A percentile compares a stretch with the other conserved stretches of the same genome.
Evolutionary conservation across 768 basidiomycete species (phyloP).

Genomic region (Lactifluus piperatus): DNA sequence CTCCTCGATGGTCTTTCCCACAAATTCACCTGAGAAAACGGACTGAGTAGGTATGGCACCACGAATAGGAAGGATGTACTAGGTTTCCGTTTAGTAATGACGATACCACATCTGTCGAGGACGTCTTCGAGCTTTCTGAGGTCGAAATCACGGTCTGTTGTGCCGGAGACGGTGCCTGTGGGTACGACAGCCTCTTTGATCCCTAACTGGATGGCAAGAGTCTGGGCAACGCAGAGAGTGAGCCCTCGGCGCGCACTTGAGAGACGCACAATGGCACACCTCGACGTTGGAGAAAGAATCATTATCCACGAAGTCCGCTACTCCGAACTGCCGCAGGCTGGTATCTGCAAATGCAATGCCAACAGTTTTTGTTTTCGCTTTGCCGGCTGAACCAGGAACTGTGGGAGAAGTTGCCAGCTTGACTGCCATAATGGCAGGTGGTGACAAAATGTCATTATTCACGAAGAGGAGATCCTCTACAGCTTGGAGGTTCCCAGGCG

Average conservation of each 20-base stretch:
- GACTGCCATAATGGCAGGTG: conserved; percentile 86
- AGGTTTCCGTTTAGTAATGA: conserved; percentile 83
- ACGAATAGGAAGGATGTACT: conserved; percentile 37
- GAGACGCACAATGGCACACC: conserved; percentile 34
- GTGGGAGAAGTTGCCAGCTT: conserved; percentile 54
- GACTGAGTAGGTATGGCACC: neutral
- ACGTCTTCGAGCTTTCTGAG: conserved; percentile 79
- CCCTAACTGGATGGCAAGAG: conserved; percentile 88
- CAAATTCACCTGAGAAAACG: conserved; percentile 67
- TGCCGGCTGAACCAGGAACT: conserved; percentile 30
- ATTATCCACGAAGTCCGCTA: conserved; percentile 88
- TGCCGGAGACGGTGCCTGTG: conserved; percentile 61
- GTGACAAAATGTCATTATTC: conserved; percentile 67
- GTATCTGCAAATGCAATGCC: conserved; percentile 93
- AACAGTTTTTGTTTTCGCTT: conserved; percentile 60
- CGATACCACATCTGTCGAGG: conserved; percentile 83
- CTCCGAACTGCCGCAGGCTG: conserved; percentile 74
- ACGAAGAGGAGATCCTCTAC: conserved; percentile 58
- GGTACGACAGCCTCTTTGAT: conserved; percentile 93
- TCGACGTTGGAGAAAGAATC: conserved; percentile 95
- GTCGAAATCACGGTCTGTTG: conserved; percentile 78
- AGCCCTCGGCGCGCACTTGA: neutral
- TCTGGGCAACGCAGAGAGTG: conserved; percentile 37
- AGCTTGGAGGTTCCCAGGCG: conserved; percentile 58
- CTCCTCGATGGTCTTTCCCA: conserved; percentile 18